Evolutionary conservation across 129 eudicot species (phyloP).

Genomic region (Centella asiatica): DNA sequence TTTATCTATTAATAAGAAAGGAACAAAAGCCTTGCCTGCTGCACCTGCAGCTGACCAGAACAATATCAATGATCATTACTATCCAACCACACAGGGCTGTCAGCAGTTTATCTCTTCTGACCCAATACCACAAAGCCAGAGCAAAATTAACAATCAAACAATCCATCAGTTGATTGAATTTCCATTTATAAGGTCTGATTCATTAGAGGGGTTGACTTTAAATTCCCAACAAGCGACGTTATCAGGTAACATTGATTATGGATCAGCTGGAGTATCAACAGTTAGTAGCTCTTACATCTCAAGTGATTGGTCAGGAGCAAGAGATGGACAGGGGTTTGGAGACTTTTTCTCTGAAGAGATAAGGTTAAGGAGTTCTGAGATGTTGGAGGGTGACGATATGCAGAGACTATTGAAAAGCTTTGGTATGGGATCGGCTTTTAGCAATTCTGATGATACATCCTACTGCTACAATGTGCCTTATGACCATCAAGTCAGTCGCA

Average conservation of each 20-base stretch:
- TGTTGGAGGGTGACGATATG: slow-evolving; percentile 58
- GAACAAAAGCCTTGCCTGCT: slow-evolving; percentile 19
- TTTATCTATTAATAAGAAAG: slow-evolving; percentile 16
- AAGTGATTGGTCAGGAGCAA: slow-evolving; percentile 40
- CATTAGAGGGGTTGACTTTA: slow-evolving; percentile 15
- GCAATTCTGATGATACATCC: slow-evolving; percentile 29
- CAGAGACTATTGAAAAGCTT: slow-evolving; percentile 42
- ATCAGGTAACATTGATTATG: slow-evolving; percentile 25
- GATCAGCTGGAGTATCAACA: slow-evolving; percentile 24
- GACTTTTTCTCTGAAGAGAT: slow-evolving; percentile 51
- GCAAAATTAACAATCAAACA: slow-evolving; percentile 4
- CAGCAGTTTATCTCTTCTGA: slow-evolving; percentile 16
- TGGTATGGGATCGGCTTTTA: slow-evolving; percentile 33
- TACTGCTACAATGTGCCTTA: slow-evolving; percentile 29
- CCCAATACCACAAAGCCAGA: slow-evolving; percentile 9
- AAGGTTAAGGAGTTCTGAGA: slow-evolving; percentile 47
- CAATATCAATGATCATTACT: slow-evolving; percentile 11
- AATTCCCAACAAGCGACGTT: slow-evolving; percentile 19
- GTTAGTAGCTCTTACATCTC: slow-evolving; percentile 21
- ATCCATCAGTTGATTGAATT: slow-evolving; percentile 34
- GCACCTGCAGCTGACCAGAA: slow-evolving; percentile 26
- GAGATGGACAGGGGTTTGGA: slow-evolving; percentile 28
- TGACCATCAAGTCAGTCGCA: slow-evolving; percentile 25
- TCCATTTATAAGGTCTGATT: slow-evolving; percentile 38
- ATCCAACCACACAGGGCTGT: slow-evolving; percentile 7